Percentiles rank a stretch among this genome's conserved stretches.
Conservation (phyloP, 2,329 filamentous ascomycete species). For the Botrytis fragariae region DNA sequence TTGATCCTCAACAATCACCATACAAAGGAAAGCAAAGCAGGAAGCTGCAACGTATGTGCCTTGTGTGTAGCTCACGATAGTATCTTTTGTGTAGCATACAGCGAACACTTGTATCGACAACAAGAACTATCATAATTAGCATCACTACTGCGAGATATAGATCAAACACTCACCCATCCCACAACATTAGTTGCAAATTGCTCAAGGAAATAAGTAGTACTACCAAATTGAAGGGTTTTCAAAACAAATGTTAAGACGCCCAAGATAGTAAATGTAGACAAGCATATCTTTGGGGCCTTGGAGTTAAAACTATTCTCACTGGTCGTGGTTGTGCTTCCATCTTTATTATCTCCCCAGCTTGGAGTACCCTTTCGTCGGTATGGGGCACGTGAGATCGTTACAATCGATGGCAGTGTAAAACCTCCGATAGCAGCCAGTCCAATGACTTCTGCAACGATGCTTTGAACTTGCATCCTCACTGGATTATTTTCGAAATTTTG, state of each 20-base stretch:
- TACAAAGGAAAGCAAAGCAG: conserved; percentile 9
- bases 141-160: neutral
- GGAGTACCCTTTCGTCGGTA: conserved; percentile 2
- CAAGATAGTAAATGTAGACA: conserved; percentile 1
- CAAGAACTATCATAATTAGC: conserved; percentile 11
- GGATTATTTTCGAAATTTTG: neutral
- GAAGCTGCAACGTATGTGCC: conserved; percentile 16
- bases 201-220: neutral
- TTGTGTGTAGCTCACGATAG: conserved; percentile 16
- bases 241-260: conserved; percentile 49
- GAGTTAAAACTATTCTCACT: conserved; percentile 60
- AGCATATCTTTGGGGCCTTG: conserved; percentile 42
- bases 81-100: conserved; percentile 21
- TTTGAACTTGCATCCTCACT: conserved; percentile 2
- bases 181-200: neutral
- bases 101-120: conserved; percentile 20
- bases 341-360: conserved; percentile 59
- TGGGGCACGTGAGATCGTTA: conserved; percentile 9
- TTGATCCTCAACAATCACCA: conserved; percentile 2
- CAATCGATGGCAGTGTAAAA: conserved; percentile 15
- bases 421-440: conserved; percentile 10
- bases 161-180: conserved; percentile 16
- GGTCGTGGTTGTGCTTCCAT: conserved; percentile 64
- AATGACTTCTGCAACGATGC: conserved; percentile 18
- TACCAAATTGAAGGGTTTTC: conserved; percentile 48